Base-by-base conservation (phyloP, 2,329 filamentous ascomycete species). In the Arthrobotrys megalospora region DNA sequence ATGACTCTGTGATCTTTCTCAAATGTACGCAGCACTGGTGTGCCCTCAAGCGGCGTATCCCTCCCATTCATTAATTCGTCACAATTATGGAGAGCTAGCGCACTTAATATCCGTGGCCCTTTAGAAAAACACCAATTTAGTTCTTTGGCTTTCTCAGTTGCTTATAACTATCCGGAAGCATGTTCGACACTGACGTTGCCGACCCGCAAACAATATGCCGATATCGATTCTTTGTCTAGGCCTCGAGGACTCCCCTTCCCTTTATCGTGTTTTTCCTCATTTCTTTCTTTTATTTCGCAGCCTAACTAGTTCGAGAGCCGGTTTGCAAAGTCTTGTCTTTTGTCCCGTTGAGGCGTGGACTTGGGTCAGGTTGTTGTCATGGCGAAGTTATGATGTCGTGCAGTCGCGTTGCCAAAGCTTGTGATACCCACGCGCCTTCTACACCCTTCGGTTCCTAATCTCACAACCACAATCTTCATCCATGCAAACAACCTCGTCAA, bases 351-450 rank as follows among this genome's bases (percentile, higher is more conserved):
- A 28, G 19, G 55, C 19, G 36, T 36, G 16, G 19, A 43, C 34
- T 60, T 43, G 32, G 50, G 55, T 19, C 19, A 60, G 55, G 55
- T 60, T 60, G 55, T 60, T 60, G 55, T 60, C 36, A 60, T 60
- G 55, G 55, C 16, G 41, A 43, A 36, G 55, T 41, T 60, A 60
- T 60, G 55, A 60, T 43, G 55, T 28, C 19, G 55, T 8, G 7
- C 55, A 60, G 55, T 60, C 55, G 55, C 55, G 55, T 60, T 60
- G 55, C 55, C 36, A 19, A 43, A 60, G 55, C 55, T 19, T 60
- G 55, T 60, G 55, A 43, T 60, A 60, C 34, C 55, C 36, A 60
- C 65, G 48, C 36, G 50, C 48, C 65, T 41, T 43, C 38, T 52
- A 43, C 36, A 43, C 16, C 36, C 52, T 45, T 52, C 12, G 6